Evolutionary conservation across 345 rosid genomes (phyloP), one percentile per base, ranked within the genome.

Genomic region (Combretum micranthum): DNA sequence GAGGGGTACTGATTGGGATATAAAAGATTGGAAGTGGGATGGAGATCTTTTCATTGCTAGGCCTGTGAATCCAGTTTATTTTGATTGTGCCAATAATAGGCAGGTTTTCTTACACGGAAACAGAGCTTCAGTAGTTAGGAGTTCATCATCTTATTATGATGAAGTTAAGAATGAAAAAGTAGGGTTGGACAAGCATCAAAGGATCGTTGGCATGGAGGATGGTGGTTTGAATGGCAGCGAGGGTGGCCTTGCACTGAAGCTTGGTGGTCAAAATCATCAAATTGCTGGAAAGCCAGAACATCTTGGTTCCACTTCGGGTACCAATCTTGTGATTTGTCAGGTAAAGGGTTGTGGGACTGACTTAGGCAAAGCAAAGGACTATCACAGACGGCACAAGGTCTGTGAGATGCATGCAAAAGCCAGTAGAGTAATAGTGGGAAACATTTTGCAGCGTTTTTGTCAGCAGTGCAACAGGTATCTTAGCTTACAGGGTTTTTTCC

Each of bases 11-110:
- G 97, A 94, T 42, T 94, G 99, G 97, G 88, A 85, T 73, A 72
- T 83, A 79, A 90, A 87, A 73, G 95, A 85, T 59, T 94, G 99
- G 97, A 87, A 85, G 72, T 94, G 99, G 99, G 97, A 94, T 64
- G 96, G 97, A n/a, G 92, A 90, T 80, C 87, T 94, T 62, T 94
- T 90, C 61, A 66, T 87, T 2, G 99, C 97, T 37, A 82, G 81
- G 17, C 87, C 73, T 3, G 52, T 78, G 72, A 90, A 83, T 67
- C 77, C 84, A 46, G 79, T 53, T 22, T 65, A 69, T 22, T 59
- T 73, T 16, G 63, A 77, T 61, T 62, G 58, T 15, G 64, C 50
- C 39, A 32, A 7, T 32, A 75, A 82, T 12, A 80, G 71, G 68
- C 85, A 82, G 59, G 65, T 85, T 66, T 75, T 80, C 66, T 96